Conservation (phyloP, 2,329 filamentous ascomycete genomes). For the Biscogniauxia marginata region DNA sequence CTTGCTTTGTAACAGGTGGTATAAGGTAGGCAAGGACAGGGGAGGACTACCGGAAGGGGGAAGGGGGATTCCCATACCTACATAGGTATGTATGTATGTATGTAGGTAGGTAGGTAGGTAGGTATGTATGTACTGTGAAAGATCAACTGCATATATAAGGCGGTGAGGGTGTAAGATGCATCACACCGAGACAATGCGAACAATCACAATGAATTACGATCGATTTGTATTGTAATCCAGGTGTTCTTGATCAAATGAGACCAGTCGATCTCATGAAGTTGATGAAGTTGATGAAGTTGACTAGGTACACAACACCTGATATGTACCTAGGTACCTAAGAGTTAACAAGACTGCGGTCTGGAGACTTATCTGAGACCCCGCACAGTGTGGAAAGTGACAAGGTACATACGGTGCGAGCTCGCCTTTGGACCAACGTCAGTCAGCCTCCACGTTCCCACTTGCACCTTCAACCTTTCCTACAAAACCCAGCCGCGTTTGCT, state of each 20-base stretch:
- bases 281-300: no score
- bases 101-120: no score
- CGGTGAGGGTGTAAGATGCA: background rate
- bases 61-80: background rate
- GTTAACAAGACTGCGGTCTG: no score
- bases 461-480: background rate
- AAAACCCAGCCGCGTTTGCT: background rate
- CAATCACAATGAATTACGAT: background rate
- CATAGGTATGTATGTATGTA: no score
- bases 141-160: background rate
- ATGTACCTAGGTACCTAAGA: no score
- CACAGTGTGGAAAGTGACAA: background rate
- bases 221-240: no score
- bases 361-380: background rate
- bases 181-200: background rate
- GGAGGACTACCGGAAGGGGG: background rate
- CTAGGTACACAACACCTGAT: no score
- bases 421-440: background rate
- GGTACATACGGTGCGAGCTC: background rate
- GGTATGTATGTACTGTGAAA: background rate
- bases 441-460: background rate
- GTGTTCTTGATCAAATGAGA: no score
- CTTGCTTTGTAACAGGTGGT: constrained; percentile 16
- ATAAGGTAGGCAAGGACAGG: background rate
- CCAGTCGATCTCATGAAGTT: no score